A percentile compares a stretch with the other conserved stretches of the same genome.
phyloP scores from a whole-genome alignment of 2,329 filamentous ascomycete genomes.

The Trichoderma citrinoviride region DNA sequence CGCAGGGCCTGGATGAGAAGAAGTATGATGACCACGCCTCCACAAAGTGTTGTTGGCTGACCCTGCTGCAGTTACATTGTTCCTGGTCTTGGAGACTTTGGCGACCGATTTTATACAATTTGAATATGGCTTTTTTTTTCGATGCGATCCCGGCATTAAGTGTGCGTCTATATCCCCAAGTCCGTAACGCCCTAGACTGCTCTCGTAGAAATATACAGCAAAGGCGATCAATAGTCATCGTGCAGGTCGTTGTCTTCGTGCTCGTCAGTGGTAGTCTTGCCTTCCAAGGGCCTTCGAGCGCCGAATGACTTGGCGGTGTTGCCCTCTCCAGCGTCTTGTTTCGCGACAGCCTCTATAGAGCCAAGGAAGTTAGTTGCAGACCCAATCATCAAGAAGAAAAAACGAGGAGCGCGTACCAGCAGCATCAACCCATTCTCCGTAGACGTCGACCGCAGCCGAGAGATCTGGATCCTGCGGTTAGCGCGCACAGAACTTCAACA shows the following conservation, averaged over 20 bases:
- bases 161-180: conserved; percentile 9
- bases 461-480: conserved; percentile 58
- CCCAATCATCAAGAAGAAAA: background rate
- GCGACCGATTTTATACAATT: conserved; percentile 92
- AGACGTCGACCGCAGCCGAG: conserved; percentile 89
- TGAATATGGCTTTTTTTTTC: conserved; percentile 39
- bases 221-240: conserved; percentile 50
- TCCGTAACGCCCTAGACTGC: conserved; percentile 5
- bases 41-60: conserved; percentile 36
- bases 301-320: conserved; percentile 30
- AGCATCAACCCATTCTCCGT: conserved; percentile 97
- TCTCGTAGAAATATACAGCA: conserved; percentile 7
- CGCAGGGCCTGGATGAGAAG: conserved; percentile 85
- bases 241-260: conserved; percentile 55
- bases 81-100: conserved; percentile 91
- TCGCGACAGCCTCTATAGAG: conserved; percentile 48
- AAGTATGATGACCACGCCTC: conserved; percentile 60
- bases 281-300: conserved; percentile 26
- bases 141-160: background rate
- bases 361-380: conserved; percentile 23
- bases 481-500: conserved; percentile 22
- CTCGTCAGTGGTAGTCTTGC: conserved; percentile 37
- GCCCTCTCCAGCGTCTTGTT: conserved; percentile 39
- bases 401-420: conserved; percentile 46
- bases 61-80: conserved; percentile 75